phyloP scores from a whole-genome alignment of 2,329 filamentous ascomycete species.

The Stylonectria norvegica region DNA sequence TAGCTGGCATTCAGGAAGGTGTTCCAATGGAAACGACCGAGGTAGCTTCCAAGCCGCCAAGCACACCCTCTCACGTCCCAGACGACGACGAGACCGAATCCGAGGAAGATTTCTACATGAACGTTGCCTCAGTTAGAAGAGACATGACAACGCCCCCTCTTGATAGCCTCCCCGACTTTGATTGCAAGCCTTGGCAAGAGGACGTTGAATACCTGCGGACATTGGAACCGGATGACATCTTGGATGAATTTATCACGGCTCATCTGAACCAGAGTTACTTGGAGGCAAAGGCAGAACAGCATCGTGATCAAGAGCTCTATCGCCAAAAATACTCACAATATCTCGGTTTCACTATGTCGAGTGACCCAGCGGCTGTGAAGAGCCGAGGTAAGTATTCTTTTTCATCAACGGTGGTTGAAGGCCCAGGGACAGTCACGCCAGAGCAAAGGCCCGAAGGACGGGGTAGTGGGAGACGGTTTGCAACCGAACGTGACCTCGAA shows the following conservation, averaged over 20 bases:
- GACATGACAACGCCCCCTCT: constrained; percentile 54
- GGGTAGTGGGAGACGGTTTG: constrained; percentile 54
- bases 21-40: constrained; percentile 29
- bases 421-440: constrained; percentile 37
- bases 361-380: constrained; percentile 52
- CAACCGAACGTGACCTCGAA: constrained; percentile 71
- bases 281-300: constrained; percentile 37
- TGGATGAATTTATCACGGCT: constrained; percentile 46
- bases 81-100: constrained; percentile 54
- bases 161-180: constrained; percentile 50
- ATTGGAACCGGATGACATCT: constrained; percentile 36
- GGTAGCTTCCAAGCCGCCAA: constrained; percentile 35
- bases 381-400: constrained; percentile 53
- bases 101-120: constrained; percentile 50
- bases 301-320: constrained; percentile 40
- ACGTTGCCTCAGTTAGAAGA: constrained; percentile 47
- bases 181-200: constrained; percentile 45
- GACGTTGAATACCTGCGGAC: constrained; percentile 44
- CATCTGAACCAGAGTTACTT: constrained; percentile 42
- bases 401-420: constrained; percentile 32
- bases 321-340: constrained; percentile 49
- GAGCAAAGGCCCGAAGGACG: constrained; percentile 58
- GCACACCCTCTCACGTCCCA: constrained; percentile 46
- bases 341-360: constrained; percentile 53
- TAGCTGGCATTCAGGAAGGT: constrained; percentile 6